Conservation (phyloP, 129 eudicot genomes). For the Flaveria trinervia region DNA sequence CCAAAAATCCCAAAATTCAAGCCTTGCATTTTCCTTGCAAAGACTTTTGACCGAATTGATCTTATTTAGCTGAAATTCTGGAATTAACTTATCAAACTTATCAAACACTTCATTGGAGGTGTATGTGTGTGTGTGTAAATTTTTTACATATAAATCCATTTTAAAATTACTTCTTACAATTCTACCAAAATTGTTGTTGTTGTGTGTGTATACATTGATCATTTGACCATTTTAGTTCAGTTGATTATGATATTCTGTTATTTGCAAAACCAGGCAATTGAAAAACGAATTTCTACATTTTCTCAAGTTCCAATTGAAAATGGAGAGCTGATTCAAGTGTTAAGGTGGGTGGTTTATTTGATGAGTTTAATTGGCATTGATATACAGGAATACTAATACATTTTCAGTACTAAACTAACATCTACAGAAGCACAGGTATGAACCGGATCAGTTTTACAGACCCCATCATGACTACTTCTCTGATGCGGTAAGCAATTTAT, state of each 20-base stretch:
- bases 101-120: not conserved
- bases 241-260: slow-evolving; percentile 10
- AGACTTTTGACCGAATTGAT: too few relatives aligned
- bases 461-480: slow-evolving; percentile 99
- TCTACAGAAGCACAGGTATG: slow-evolving; percentile 94
- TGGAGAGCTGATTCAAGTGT: slow-evolving; percentile 89
- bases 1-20: too few relatives aligned
- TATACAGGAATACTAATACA: slow-evolving; percentile 38
- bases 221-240: slow-evolving; percentile 1
- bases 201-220: not conserved
- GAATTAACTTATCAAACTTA: too few relatives aligned
- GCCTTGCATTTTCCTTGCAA: too few relatives aligned
- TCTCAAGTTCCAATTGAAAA: slow-evolving; percentile 93
- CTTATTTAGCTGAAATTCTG: too few relatives aligned
- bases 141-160: not conserved
- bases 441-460: slow-evolving; percentile 81
- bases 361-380: slow-evolving; percentile 17
- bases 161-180: not conserved
- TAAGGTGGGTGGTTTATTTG: slow-evolving; percentile 51
- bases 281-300: slow-evolving; percentile 79
- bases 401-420: slow-evolving; percentile 62
- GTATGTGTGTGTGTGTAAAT: not conserved
- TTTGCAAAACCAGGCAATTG: slow-evolving; percentile 61
- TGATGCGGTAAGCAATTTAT: slow-evolving; percentile 58
- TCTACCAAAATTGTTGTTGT: not conserved